A percentile compares a stretch with the other conserved stretches of the same genome.
Evolutionary conservation across 306 rosid species (phyloP).

Genomic region (Prunus davidiana): DNA sequence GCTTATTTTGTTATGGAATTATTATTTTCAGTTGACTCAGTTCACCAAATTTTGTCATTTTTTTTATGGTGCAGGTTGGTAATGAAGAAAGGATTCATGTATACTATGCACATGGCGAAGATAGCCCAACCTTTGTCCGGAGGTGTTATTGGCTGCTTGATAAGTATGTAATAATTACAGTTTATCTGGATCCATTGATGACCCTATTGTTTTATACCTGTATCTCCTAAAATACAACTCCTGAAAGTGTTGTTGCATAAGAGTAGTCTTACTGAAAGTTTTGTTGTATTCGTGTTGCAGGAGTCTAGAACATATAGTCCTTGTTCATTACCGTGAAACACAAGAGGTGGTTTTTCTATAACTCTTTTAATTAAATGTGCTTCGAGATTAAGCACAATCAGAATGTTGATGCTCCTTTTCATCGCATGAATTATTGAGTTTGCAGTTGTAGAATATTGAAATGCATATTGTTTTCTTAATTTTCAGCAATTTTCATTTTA

Average conservation of each 20-base stretch:
- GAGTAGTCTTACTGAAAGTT: slow-evolving; percentile 10
- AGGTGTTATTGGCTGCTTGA: slow-evolving; percentile 98
- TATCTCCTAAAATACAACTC: background rate
- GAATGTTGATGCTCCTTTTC: background rate
- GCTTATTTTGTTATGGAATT: background rate
- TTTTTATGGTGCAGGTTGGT: slow-evolving; percentile 61
- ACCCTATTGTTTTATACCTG: background rate
- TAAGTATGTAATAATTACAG: slow-evolving; percentile 58
- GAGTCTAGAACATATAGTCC: slow-evolving; percentile 92
- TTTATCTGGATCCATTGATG: slow-evolving; percentile 20
- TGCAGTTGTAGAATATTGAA: background rate
- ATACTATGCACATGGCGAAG: slow-evolving; percentile 93
- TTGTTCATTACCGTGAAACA: slow-evolving; percentile 96
- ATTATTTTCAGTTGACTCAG: background rate
- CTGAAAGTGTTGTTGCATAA: slow-evolving; percentile 5
- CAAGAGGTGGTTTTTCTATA: slow-evolving; percentile 60
- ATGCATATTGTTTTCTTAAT: background rate
- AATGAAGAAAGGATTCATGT: slow-evolving; percentile 97
- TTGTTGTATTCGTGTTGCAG: slow-evolving; percentile 53
- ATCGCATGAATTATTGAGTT: background rate
- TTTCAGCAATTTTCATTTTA: background rate
- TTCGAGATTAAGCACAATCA: background rate
- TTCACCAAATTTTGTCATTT: slow-evolving; percentile 15
- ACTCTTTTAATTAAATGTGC: background rate
- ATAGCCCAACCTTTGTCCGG: slow-evolving; percentile 73